Evolutionary conservation across 2,329 filamentous ascomycete species (phyloP).

Genomic region (Daldinia sp.): DNA sequence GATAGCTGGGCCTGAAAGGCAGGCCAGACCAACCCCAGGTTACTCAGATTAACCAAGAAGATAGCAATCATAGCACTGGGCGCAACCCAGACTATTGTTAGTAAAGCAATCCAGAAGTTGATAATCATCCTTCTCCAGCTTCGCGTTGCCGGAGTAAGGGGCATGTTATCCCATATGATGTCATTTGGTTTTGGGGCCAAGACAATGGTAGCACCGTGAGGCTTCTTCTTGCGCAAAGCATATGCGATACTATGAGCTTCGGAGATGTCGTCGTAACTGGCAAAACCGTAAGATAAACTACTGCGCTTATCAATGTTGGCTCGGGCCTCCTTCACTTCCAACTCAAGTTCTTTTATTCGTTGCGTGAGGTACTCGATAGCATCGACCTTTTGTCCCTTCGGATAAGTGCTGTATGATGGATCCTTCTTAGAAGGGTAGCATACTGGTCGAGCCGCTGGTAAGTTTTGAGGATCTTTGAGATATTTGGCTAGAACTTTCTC

Average conservation of each 20-base stretch:
- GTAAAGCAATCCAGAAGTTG: slow-evolving; percentile 82
- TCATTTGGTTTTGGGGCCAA: slow-evolving; percentile 90
- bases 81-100: slow-evolving; percentile 88
- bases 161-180: slow-evolving; percentile 95
- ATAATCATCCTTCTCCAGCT: slow-evolving; percentile 81
- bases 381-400: slow-evolving; percentile 80
- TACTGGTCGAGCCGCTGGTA: slow-evolving; percentile 80
- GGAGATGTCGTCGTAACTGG: slow-evolving; percentile 88
- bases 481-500: slow-evolving; percentile 90
- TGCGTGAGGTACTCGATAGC: slow-evolving; percentile 93
- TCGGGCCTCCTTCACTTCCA: slow-evolving; percentile 85
- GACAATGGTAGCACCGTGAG: slow-evolving; percentile 79
- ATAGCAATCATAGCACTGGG: slow-evolving; percentile 96
- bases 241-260: slow-evolving; percentile 92
- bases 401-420: slow-evolving; percentile 71
- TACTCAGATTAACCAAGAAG: slow-evolving; percentile 87
- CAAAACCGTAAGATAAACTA: slow-evolving; percentile 92
- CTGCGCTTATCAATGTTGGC: slow-evolving; percentile 86
- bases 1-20: slow-evolving; percentile 76
- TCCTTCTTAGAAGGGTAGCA: slow-evolving; percentile 87
- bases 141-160: slow-evolving; percentile 75
- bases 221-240: slow-evolving; percentile 81
- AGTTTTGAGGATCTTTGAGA: slow-evolving; percentile 83
- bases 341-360: slow-evolving; percentile 84
- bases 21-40: slow-evolving; percentile 83